Evolutionary conservation across 2,329 filamentous ascomycete species (phyloP).

Genomic region (Neoascochyta sp.): DNA sequence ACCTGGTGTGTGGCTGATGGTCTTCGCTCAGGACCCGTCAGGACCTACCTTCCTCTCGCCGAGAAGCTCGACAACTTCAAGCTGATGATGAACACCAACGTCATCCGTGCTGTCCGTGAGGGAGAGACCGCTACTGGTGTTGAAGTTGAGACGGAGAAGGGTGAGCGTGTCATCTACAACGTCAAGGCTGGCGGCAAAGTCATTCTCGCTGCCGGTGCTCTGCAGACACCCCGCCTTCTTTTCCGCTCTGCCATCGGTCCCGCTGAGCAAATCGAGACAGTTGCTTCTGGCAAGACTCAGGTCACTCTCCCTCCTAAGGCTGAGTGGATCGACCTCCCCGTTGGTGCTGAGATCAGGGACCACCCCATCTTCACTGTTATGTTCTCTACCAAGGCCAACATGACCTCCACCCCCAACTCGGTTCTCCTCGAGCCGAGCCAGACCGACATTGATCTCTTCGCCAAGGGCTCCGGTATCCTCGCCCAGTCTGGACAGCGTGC

Average conservation of each 20-base stretch:
- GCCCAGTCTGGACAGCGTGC: conserved; percentile 48
- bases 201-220: conserved; percentile 63
- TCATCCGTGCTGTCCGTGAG: conserved; percentile 60
- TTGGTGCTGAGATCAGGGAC: conserved; percentile 44
- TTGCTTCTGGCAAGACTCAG: conserved; percentile 41
- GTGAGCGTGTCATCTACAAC: conserved; percentile 49
- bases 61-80: conserved; percentile 60
- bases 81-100: conserved; percentile 62
- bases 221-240: conserved; percentile 65
- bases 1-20: conserved; percentile 63
- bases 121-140: conserved; percentile 62
- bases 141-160: conserved; percentile 48
- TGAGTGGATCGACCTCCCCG: conserved; percentile 50
- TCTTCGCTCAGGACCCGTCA: conserved; percentile 64
- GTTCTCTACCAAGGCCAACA: conserved; percentile 24
- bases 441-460: conserved; percentile 31
- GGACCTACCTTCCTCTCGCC: conserved; percentile 65
- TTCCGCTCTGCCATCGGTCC: conserved; percentile 67
- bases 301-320: conserved; percentile 41
- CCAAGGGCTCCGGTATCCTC: conserved; percentile 41
- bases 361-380: conserved; percentile 37
- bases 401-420: conserved; percentile 19
- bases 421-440: conserved; percentile 27
- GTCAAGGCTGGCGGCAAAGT: conserved; percentile 60
- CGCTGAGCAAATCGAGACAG: conserved; percentile 44